phyloP scores from a whole-genome alignment of 2,329 filamentous ascomycete genomes.

The Colletotrichum brevisporum region DNA sequence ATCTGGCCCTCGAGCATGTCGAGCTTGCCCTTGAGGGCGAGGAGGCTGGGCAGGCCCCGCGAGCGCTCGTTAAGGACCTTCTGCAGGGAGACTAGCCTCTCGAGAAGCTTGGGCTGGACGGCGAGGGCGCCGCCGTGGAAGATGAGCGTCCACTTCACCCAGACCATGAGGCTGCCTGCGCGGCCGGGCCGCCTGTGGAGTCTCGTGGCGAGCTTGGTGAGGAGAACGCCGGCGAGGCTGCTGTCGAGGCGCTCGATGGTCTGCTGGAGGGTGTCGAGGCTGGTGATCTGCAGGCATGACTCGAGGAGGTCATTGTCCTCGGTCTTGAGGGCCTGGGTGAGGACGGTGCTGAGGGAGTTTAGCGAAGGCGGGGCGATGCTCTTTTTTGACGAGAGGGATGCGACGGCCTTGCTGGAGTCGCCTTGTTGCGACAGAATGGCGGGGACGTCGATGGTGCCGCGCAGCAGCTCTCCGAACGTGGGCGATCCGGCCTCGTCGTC shows the following conservation, averaged over 20 bases:
- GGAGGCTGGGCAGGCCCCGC: constrained; percentile 82
- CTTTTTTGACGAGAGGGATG: constrained; percentile 60
- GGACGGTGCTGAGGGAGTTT: constrained; percentile 90
- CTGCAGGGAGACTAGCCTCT: constrained; percentile 83
- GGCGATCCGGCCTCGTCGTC: constrained; percentile 66
- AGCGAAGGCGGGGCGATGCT: constrained; percentile 75
- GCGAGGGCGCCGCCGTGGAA: constrained; percentile 93
- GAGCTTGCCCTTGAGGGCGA: constrained; percentile 93
- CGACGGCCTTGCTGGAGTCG: constrained; percentile 46
- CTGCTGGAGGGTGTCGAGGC: constrained; percentile 82
- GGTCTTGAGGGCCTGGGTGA: constrained; percentile 92
- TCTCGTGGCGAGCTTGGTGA: constrained; percentile 88
- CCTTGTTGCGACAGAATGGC: constrained; percentile 65
- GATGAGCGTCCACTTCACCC: constrained; percentile 96
- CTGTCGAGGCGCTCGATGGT: constrained; percentile 95
- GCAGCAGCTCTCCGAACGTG: constrained; percentile 90
- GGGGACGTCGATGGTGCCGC: constrained; percentile 82
- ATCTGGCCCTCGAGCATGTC: constrained; percentile 95
- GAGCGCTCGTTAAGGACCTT: constrained; percentile 90
- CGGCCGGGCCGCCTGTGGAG: constrained; percentile 90
- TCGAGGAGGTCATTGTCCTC: constrained; percentile 93
- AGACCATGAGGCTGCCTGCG: constrained; percentile 90
- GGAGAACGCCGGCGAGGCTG: constrained; percentile 81
- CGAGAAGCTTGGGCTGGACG: constrained; percentile 85
- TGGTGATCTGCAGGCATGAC: constrained; percentile 87